Base-by-base conservation (phyloP, 805 yeast species). In the Komagataella mondaviorum region DNA sequence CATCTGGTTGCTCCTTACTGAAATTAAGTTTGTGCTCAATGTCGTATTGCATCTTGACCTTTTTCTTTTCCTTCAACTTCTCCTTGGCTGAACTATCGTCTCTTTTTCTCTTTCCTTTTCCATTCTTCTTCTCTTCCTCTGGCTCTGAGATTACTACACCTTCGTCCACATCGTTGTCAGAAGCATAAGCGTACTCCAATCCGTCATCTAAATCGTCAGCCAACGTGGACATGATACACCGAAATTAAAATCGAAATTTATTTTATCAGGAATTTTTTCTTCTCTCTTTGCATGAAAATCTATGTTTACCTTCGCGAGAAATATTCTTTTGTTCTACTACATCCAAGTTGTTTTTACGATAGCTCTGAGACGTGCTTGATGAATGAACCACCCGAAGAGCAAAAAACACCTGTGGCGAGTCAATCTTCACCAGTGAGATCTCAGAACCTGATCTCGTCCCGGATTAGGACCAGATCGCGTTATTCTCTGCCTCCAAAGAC, bases 131-230 rank as follows among this genome's bases (percentile, higher is more conserved):
- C 45, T 55, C 63, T n/a, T 52, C 61, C 10, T 61, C 68, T 3
- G 55, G 66, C 30, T 60, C 65, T 10, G 57, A 68, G 10, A 64
- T 63, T 30, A 65, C 70, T 46, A 64, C 67, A 36, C 63, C 69
- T 16, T 67, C 78, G 44, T 65, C 69, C 16, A 60, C 73, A 3
- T 62, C 63, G n/a, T 61, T 55, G 1, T 58, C 65, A n/a, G 66
- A 61, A 24, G 67, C 77, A 22, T 77, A 70, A 4, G 71, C 74
- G 60, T 85, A 85, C 3, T 73, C 84, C 49, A 88, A 68, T 2
- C 88, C 91, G 61, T 87, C 95, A 50, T 86, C 90, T 53, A 88
- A 70, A 54, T 84, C 95, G 64, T 88, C 96, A 14, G 75, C 85
- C 10, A 51, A 63, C n/a, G 54, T 51, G 12, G 30, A 48, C 50